Percentiles rank a stretch among this genome's conserved stretches.
Conservation (phyloP, 148 eudicot species). For the Bassia scoparia region DNA sequence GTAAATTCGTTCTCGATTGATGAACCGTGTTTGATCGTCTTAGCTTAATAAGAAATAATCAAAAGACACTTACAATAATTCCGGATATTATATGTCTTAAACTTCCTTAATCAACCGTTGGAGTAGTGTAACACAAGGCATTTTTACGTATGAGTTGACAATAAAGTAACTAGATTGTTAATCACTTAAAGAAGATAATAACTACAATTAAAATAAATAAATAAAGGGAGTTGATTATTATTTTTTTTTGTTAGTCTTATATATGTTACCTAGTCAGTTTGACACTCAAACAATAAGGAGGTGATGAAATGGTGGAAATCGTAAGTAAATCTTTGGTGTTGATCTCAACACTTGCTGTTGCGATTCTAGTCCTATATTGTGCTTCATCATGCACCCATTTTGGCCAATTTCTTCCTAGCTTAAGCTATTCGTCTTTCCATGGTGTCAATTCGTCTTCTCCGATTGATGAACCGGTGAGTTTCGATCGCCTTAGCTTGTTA, state of each 20-base stretch:
- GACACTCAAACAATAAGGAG: neutral
- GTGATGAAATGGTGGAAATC: neutral
- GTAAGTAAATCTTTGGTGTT: neutral
- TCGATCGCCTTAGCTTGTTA: no score
- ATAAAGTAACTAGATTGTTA: neutral
- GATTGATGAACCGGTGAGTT: neutral
- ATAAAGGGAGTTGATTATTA: no score
- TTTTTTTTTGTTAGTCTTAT: no score
- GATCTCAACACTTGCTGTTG: neutral
- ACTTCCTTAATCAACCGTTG: no score
- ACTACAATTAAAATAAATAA: neutral
- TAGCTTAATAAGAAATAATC: no score
- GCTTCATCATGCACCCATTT: slow-evolving; percentile 12
- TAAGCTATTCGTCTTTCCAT: neutral
- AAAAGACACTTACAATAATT: no score
- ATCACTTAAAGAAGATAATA: neutral
- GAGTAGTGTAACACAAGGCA: no score
- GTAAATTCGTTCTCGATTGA: neutral
- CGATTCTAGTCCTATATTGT: slow-evolving; percentile 6
- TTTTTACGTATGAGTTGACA: no score
- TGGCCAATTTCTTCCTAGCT: slow-evolving; percentile 8
- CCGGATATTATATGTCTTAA: no score
- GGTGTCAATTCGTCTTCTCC: neutral
- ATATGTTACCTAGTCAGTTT: no score
- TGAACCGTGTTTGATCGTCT: no score